Evolutionary conservation across 331 rosid species (phyloP), one percentile per base, ranked within the genome.

Genomic region (Malus hybrid): DNA sequence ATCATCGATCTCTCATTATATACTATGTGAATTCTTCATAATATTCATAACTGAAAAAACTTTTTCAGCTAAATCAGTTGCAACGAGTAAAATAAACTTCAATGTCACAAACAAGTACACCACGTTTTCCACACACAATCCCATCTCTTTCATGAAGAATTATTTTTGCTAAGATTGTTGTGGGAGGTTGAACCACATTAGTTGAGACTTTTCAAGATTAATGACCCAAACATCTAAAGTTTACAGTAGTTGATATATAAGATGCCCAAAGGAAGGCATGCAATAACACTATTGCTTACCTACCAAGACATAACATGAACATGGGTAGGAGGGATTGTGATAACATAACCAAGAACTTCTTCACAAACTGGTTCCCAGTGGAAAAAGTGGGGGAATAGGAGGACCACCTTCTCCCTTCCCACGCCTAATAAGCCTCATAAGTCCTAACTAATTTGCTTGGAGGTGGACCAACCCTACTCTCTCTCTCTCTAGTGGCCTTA

Each of bases 181-280:
- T 39, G 54, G 54, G 83, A 78, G 74, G 82, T 81, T 80, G 85
- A 85, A 79, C 80, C 86, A 80, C 62, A 65, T 61, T 42, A 42
- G 73, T 67, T 61, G 76, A 31, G 71, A 80, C 29, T 28, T 28
- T 16, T 52, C 57, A 52, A 52, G 0, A 2, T 52, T 52, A 52
- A 16, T 52, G 57, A 4, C 57, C 57, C 1, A 16, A 52, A 18
- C 57, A 52, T 52, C 46, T 10, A 42, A 42, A 42, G 46, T 3
- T 42, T 42, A 42, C 0, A 6, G 20, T 52, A 6, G 57, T 16
- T 52, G 0, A 52, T 15, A 50, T 15, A 6, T 16, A 52, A 6
- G 57, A 52, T 52, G 57, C 57, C 57, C 20, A 52, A 52, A 52
- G 2, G 57, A 52, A 52, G 57, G 57, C 10, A 16, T 52, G 57